Conservation (phyloP, 2,329 filamentous ascomycete genomes). For the Cladophialophora chaetospira region DNA sequence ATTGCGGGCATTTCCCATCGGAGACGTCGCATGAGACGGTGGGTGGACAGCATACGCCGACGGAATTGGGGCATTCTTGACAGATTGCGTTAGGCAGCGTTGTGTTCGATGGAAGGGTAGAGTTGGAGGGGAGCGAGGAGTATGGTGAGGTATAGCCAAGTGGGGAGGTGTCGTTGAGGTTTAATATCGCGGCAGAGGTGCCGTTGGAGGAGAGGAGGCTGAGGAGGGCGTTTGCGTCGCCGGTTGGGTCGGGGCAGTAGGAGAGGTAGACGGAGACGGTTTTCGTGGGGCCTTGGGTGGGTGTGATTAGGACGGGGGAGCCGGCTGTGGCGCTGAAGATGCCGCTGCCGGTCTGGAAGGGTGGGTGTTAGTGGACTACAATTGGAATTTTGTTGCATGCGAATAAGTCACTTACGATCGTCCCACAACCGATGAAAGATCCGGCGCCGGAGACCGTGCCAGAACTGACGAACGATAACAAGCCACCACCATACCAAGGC, state of each 20-base stretch:
- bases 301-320: conserved; percentile 14
- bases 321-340: conserved; percentile 28
- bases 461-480: conserved; percentile 25
- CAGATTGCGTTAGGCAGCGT: conserved; percentile 22
- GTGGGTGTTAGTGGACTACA: not conserved
- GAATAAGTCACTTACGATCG: conserved; percentile 25
- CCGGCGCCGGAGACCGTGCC: conserved; percentile 27
- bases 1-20: conserved; percentile 28
- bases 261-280: conserved; percentile 27
- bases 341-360: conserved; percentile 25
- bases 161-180: not conserved
- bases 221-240: not conserved
- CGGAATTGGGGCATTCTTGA: conserved; percentile 23
- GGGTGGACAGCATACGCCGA: conserved; percentile 29
- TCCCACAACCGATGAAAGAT: conserved; percentile 29
- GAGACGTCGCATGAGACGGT: conserved; percentile 21
- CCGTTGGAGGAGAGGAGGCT: not conserved
- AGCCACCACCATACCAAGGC: conserved; percentile 18
- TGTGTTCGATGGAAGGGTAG: not conserved
- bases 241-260: conserved; percentile 23
- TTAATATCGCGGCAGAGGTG: not conserved
- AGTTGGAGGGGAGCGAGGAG: not conserved
- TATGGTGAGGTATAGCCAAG: not conserved
- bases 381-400: no score
- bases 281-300: conserved; percentile 12